These are phyloP conservation scores for Apiospora kogelbergensis DNA, from an alignment of 2,329 filamentous ascomycete genomes.

Conservation along the genomic window DNA sequence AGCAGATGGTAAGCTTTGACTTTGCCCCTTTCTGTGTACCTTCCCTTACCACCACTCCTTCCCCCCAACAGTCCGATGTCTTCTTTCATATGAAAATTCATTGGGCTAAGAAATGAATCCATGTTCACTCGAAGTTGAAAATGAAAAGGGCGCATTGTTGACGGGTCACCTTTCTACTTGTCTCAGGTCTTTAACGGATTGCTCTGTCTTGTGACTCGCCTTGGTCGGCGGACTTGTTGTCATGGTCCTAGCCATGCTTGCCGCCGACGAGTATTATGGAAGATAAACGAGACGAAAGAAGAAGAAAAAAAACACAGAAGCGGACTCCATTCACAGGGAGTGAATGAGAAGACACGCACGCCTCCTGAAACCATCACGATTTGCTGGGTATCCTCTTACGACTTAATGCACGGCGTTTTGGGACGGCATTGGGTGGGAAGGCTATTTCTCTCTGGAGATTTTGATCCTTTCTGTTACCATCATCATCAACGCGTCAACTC, in stretches of 20 bases:
- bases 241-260: conserved; percentile 8
- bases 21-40: conserved; percentile 8
- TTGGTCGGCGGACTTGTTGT: conserved; percentile 8
- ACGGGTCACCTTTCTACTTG: not conserved
- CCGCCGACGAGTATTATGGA: not conserved
- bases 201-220: conserved; percentile 16
- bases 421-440: not conserved
- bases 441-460: not conserved
- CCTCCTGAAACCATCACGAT: not conserved
- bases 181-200: conserved; percentile 15
- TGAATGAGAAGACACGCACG: not conserved
- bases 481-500: not conserved
- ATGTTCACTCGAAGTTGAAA: not conserved
- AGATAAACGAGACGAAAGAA: not conserved
- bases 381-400: not conserved
- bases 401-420: not conserved
- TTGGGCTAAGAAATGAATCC: not conserved
- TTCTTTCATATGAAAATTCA: not conserved
- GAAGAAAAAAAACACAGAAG: not conserved
- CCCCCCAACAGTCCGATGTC: not conserved
- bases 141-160: not conserved
- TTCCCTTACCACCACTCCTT: not conserved
- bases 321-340: not conserved
- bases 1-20: conserved; percentile 63
- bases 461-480: not conserved